phyloP scores from a whole-genome alignment of 2,329 filamentous ascomycete genomes.

The Aspergillus uvarum region DNA sequence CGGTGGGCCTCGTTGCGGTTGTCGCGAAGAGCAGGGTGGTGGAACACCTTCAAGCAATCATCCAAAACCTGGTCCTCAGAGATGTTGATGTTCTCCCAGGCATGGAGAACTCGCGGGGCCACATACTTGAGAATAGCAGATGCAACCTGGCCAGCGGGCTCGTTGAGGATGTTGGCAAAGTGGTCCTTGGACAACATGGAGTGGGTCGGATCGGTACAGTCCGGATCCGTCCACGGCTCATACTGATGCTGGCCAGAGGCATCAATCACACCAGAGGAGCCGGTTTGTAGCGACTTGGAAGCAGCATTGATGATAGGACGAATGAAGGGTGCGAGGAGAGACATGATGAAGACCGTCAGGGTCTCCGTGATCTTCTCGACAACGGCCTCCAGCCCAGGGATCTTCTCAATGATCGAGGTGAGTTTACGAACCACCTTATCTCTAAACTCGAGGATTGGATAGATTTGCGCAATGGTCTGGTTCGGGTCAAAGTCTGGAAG shows the following conservation, averaged over 20 bases:
- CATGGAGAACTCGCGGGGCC: constrained; percentile 83
- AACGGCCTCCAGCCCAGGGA: constrained; percentile 84
- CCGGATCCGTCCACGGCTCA: constrained; percentile 75
- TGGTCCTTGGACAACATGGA: constrained; percentile 83
- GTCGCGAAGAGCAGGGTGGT: constrained; percentile 82
- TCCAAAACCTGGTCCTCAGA: constrained; percentile 79
- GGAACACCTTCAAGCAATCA: constrained; percentile 80
- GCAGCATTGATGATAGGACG: constrained; percentile 87
- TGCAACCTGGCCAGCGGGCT: constrained; percentile 72
- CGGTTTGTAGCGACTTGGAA: constrained; percentile 79
- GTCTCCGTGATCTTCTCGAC: constrained; percentile 93
- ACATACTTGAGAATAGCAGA: constrained; percentile 79
- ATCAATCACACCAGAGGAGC: constrained; percentile 69
- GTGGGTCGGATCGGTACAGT: constrained; percentile 76
- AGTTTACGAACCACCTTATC: constrained; percentile 91
- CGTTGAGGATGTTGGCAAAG: constrained; percentile 76
- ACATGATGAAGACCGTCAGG: constrained; percentile 86
- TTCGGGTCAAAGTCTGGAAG: constrained; percentile 76
- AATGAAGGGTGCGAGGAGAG: constrained; percentile 86
- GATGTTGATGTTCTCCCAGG: constrained; percentile 85
- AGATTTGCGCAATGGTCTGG: constrained; percentile 77
- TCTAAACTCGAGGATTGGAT: constrained; percentile 89
- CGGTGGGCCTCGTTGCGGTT: constrained; percentile 75
- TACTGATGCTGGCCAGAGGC: constrained; percentile 72
- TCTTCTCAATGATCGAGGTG: constrained; percentile 80